Evolutionary conservation across 208 protist genomes (phyloP), one percentile per base, ranked within the genome.

Genomic region (Strigomonas galati): DNA sequence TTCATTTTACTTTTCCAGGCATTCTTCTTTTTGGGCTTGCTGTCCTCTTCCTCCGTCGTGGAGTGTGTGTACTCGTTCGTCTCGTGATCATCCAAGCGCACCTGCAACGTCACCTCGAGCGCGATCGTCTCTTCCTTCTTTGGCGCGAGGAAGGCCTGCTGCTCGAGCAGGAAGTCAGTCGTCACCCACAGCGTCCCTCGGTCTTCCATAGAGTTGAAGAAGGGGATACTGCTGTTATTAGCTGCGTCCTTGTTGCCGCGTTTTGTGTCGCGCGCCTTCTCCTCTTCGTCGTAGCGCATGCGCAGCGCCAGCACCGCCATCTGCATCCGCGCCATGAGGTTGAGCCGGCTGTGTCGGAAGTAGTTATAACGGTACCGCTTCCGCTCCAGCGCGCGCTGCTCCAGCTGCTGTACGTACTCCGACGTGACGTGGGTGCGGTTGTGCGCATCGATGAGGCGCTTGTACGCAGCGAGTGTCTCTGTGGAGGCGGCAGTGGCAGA

Each of bases 301-400:
- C 54, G 61, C n/a, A 76, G 53, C 0, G 69, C 63, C 4, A 80
- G 28, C 7, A 7, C 19, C n/a, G 75, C 64, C 23, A 80, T 54
- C 10, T 68, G 61, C 1, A 80, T 43, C 6, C 69, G 69, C 0
- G 53, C 71, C 21, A 30, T 15, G 0, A 37, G 2, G 0, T n/a
- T 53, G 19, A 79, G 43, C n/a, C 0, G 27, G 21, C 40, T 46
- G 12, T 17, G 40, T 1, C 1, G 12, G 40, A 46, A 46, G 40
- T 46, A 46, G 40, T 46, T 46, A 15, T 46, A 46, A 1, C 40
- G 40, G 1, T 1, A 1, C 12, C 40, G 40, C 40, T 46, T 46
- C 10, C 14, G 40, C 12, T 9, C 40, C 10, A 46, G 40, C 9
- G 40, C 40, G 40, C 40, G 40, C 40, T 17, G 40, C 40, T 19